Percentiles rank a stretch among this genome's conserved stretches.
These are phyloP conservation scores for Fusarium xylarioides DNA, from an alignment of 2,329 filamentous ascomycete genomes.

Conservation along the genomic window DNA sequence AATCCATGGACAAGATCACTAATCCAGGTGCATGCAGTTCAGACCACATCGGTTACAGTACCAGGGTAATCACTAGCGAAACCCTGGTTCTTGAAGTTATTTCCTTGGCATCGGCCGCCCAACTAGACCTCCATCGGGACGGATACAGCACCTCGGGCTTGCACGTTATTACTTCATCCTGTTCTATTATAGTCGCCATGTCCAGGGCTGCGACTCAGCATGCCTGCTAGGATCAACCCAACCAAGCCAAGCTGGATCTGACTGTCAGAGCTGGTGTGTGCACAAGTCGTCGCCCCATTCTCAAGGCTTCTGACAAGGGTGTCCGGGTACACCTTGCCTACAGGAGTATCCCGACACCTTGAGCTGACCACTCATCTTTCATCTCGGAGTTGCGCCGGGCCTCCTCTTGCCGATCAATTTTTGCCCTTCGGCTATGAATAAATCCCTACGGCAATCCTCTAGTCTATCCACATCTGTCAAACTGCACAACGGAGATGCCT, in stretches of 20 bases:
- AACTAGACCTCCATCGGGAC: constrained; percentile 7
- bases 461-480: constrained; percentile 33
- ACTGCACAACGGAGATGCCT: constrained; percentile 26
- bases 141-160: neutral
- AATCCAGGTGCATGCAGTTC: constrained; percentile 37
- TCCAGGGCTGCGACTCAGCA: constrained; percentile 37
- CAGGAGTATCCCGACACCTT: constrained; percentile 28
- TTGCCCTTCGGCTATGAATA: constrained; percentile 20
- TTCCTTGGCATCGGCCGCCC: constrained; percentile 36
- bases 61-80: constrained; percentile 32
- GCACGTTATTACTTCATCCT: constrained; percentile 27
- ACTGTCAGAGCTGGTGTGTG: constrained; percentile 32
- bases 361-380: constrained; percentile 26
- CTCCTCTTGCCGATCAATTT: constrained; percentile 28
- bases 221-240: constrained; percentile 34
- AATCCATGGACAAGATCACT: constrained; percentile 32
- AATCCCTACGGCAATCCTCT: constrained; percentile 37
- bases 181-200: constrained; percentile 34
- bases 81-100: constrained; percentile 22
- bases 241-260: constrained; percentile 25
- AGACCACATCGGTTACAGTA: constrained; percentile 25
- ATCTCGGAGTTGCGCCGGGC: constrained; percentile 29
- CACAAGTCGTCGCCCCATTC: constrained; percentile 20
- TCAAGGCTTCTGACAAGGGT: constrained; percentile 17
- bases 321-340: constrained; percentile 16